Evolutionary conservation across 2,329 filamentous ascomycete species (phyloP).

Genomic region (Paracoccidioides lutzii): DNA sequence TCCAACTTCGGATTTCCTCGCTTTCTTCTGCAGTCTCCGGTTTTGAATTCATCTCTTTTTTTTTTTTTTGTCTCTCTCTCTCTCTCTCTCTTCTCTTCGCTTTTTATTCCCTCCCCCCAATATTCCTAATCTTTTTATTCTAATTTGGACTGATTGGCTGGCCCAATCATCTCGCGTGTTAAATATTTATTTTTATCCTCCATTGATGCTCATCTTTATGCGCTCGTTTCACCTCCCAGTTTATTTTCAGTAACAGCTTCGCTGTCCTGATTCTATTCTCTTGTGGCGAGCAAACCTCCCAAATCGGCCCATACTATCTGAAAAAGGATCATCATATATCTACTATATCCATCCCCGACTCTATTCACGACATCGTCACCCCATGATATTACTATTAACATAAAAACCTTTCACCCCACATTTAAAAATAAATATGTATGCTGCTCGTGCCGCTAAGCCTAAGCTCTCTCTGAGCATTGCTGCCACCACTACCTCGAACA

Average conservation of each 20-base stretch:
- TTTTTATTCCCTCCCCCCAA: background rate
- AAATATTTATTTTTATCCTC: slow-evolving; percentile 1
- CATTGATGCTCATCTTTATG: background rate
- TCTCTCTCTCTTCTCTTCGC: too few relatives aligned
- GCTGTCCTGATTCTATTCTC: background rate
- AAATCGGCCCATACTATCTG: background rate
- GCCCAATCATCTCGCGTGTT: background rate
- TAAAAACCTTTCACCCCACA: slow-evolving; percentile 10
- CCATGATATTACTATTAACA: background rate
- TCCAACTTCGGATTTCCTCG: background rate
- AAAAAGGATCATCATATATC: background rate
- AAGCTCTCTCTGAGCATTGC: slow-evolving; percentile 37
- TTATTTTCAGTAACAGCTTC: slow-evolving; percentile 1
- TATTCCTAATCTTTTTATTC: background rate
- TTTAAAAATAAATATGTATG: slow-evolving; percentile 25
- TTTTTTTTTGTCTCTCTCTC: background rate
- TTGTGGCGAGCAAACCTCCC: background rate
- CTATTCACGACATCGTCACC: background rate
- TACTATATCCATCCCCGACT: background rate
- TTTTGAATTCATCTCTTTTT: background rate
- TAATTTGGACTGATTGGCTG: slow-evolving; percentile 2
- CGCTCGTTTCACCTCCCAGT: background rate
- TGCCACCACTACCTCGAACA: slow-evolving; percentile 18
- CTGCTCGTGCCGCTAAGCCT: slow-evolving; percentile 30
- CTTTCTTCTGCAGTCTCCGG: slow-evolving; percentile 1